phyloP scores from a whole-genome alignment of 495 filamentous ascomycete genomes.

The Cercophora newfieldiana region DNA sequence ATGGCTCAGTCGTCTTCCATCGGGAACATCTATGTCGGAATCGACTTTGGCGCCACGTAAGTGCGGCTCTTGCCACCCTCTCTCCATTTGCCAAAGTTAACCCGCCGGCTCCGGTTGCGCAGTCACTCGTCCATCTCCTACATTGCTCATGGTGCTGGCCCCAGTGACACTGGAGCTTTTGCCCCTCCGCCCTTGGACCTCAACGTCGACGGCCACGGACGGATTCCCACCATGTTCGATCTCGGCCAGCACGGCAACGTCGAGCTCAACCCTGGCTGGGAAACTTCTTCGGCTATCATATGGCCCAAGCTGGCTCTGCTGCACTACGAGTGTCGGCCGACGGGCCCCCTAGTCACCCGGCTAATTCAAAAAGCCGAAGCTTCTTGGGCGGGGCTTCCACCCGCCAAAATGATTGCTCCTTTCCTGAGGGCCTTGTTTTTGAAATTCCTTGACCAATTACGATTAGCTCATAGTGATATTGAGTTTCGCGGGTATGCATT shows the following conservation, averaged over 20 bases:
- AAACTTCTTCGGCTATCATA: neutral
- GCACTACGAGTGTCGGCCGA: neutral
- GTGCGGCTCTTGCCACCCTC: neutral
- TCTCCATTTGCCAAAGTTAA: constrained; percentile 4
- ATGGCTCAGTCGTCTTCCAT: constrained; percentile 1
- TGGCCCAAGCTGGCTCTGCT: neutral
- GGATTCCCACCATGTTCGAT: neutral
- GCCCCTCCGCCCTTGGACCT: neutral
- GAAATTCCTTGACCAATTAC: neutral
- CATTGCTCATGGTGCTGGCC: too few species aligned
- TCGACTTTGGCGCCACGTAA: constrained; percentile 5
- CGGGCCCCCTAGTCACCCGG: neutral
- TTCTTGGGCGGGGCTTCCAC: neutral
- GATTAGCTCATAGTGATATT: neutral
- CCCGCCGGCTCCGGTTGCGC: neutral
- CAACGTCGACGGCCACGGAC: neutral
- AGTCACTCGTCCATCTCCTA: constrained; percentile 1
- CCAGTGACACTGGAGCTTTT: too few species aligned
- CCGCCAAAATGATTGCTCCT: constrained; percentile 3
- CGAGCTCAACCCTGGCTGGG: neutral
- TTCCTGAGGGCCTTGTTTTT: constrained; percentile 1
- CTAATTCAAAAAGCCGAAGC: neutral
- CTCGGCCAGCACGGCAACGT: neutral
- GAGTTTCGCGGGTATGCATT: neutral
- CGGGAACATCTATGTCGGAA: constrained; percentile 4